Conservation (phyloP, 1,284 basidiomycete species). For the Apiotrichum porosum region DNA sequence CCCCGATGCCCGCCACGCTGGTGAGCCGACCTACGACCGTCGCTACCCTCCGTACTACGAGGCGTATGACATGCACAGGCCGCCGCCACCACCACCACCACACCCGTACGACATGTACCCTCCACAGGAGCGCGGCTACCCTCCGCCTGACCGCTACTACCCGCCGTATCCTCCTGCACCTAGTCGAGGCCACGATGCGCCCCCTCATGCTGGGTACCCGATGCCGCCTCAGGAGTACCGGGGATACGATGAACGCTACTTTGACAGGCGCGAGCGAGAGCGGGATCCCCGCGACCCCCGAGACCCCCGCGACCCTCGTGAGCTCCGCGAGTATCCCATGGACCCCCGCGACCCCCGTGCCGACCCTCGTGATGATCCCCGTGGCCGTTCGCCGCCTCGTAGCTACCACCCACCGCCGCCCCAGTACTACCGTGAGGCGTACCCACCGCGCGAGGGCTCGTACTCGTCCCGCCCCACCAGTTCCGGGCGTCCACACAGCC, state of each 20-base stretch:
- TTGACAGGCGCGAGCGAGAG: too few species aligned
- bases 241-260: too few species aligned
- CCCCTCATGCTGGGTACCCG: too few species aligned
- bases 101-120: slow-evolving; percentile 3
- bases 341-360: neutral
- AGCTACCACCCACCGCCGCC: too few species aligned
- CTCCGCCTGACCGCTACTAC: neutral
- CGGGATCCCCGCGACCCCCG: slow-evolving; percentile 5
- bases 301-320: slow-evolving; percentile 6
- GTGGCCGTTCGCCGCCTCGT: too few species aligned
- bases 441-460: neutral
- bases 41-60: slow-evolving; percentile 16
- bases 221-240: neutral
- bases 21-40: slow-evolving; percentile 2
- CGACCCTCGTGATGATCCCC: neutral
- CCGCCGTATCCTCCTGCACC: neutral
- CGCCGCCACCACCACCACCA: slow-evolving; percentile 2
- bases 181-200: neutral
- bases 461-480: neutral
- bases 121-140: neutral
- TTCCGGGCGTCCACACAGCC: too few species aligned
- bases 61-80: slow-evolving; percentile 13
- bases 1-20: slow-evolving; percentile 1
- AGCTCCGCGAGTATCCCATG: slow-evolving; percentile 2
- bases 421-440: neutral